These are phyloP conservation scores for Fusarium cyanostomum DNA, from an alignment of 2,329 filamentous ascomycete species.

Conservation along the genomic window DNA sequence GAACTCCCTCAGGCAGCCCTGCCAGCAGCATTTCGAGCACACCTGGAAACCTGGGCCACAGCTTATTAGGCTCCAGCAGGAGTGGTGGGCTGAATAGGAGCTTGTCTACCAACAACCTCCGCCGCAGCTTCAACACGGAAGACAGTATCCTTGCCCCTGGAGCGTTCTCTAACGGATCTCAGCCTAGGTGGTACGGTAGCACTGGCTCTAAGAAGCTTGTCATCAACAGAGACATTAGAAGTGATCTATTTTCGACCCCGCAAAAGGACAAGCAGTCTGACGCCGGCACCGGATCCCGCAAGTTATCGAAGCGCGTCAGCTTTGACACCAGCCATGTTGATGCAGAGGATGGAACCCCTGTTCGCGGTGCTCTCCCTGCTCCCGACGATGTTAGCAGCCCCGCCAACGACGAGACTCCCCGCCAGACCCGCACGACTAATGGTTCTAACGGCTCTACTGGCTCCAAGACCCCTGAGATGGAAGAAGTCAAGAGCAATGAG, in stretches of 20 bases:
- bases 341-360: constrained; percentile 47
- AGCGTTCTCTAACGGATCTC: constrained; percentile 78
- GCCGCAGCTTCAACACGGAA: constrained; percentile 81
- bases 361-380: constrained; percentile 49
- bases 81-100: constrained; percentile 84
- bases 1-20: constrained; percentile 77
- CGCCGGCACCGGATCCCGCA: constrained; percentile 56
- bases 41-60: constrained; percentile 73
- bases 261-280: constrained; percentile 59
- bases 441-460: constrained; percentile 51
- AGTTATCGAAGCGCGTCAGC: constrained; percentile 86
- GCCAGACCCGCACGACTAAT: constrained; percentile 58
- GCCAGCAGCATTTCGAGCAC: constrained; percentile 72
- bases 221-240: constrained; percentile 88
- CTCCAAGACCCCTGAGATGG: constrained; percentile 68
- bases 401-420: constrained; percentile 51
- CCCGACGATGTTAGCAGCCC: constrained; percentile 45
- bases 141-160: constrained; percentile 88
- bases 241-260: constrained; percentile 72
- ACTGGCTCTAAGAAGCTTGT: constrained; percentile 86
- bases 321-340: constrained; percentile 76
- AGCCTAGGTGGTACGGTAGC: constrained; percentile 71
- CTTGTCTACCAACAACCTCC: constrained; percentile 85
- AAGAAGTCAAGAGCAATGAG: constrained; percentile 78
- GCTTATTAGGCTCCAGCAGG: constrained; percentile 71